Evolutionary conservation across 257 asterid species (phyloP), one percentile per base, ranked within the genome.

Genomic region (Salvia hispanica): DNA sequence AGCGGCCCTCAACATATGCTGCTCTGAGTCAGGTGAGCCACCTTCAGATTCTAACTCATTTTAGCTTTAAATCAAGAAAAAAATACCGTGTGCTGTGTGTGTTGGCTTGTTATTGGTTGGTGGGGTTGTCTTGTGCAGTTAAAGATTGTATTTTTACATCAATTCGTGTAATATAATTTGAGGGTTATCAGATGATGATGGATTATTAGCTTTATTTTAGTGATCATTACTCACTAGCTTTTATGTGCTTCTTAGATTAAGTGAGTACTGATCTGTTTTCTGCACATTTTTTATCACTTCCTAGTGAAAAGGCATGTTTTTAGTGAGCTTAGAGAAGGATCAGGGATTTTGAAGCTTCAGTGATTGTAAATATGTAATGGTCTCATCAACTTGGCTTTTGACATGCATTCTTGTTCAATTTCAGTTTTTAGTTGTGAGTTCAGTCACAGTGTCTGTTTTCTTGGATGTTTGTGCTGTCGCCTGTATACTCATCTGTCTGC

Each of bases 11-110:
- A 15, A 9, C 69, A 55, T 16, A 9, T 48, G 57, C 65, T 64
- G 25, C 46, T 57, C 75, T 40, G 66, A 62, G 57, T 68, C 67
- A 46, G 66, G 74, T 67, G 71, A 74, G 74, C 72, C 58, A 13
- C 3, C 67, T 70, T 70, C 68, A 63, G 56, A 55, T 52, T 50
- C 28, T 70, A 11, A 9, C 62, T 54, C 0, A 34, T 61, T 44
- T 56, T 25, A 25, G 31, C 31, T 25, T 25, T 2, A 34, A 34
- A 34, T 34, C 39, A 34, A 34, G 39, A 34, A 34, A 5, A 34
- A 21, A 25, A 25, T 0, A 25, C 31, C 31, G 54, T 25, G 15
- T 15, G 51, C 31, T 11, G 42, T 16, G 54, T 3, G 51, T 18
- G 39, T 16, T 12, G 15, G 12, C 46, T 3, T 21, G 48, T 16